A percentile compares a stretch with the other conserved stretches of the same genome.
phyloP scores from a whole-genome alignment of 306 rosid species.

The Gastrolobium bilobum region DNA sequence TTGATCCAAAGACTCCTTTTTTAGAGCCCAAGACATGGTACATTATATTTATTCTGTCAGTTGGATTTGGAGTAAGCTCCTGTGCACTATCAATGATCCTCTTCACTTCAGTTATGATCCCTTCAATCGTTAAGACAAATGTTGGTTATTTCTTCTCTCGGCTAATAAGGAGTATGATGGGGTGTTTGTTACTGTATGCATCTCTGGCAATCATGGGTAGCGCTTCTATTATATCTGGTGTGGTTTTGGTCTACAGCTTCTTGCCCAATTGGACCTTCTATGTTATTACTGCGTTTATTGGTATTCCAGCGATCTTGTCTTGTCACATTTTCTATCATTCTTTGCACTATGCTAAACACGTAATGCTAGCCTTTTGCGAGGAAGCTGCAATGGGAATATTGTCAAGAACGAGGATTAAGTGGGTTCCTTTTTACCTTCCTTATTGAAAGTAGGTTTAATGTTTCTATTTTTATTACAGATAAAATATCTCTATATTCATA shows the following conservation, averaged over 20 bases:
- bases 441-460: too few species aligned
- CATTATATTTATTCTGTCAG: conserved; percentile 4
- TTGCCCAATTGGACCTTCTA: not conserved
- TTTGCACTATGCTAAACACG: not conserved
- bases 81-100: conserved; percentile 18
- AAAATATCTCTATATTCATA: too few species aligned
- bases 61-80: conserved; percentile 3
- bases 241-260: not conserved
- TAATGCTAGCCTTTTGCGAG: not conserved
- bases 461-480: too few species aligned
- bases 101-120: conserved; percentile 10
- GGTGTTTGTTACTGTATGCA: not conserved
- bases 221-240: not conserved
- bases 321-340: not conserved
- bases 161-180: not conserved
- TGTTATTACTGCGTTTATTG: not conserved
- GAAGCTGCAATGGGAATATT: not conserved
- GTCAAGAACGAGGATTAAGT: not conserved
- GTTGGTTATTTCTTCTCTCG: not conserved
- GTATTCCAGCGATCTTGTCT: not conserved
- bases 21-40: not conserved
- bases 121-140: not conserved
- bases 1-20: not conserved
- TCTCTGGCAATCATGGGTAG: not conserved
- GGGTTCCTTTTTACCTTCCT: not conserved